Evolutionary conservation across 2,329 filamentous ascomycete species (phyloP).

Genomic region (Sarocladiaceae sp.): DNA sequence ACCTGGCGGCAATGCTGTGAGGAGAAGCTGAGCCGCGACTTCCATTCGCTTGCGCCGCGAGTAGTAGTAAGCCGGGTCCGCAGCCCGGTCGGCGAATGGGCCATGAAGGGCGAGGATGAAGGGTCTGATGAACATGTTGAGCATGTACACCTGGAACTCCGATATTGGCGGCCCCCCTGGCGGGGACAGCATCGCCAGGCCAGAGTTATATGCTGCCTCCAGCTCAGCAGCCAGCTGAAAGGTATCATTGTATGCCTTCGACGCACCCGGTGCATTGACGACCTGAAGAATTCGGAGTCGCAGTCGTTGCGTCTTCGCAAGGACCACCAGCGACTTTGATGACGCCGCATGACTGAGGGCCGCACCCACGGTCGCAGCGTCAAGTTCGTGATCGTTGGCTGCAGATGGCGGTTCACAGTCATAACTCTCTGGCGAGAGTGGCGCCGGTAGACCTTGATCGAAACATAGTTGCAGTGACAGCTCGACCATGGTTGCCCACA

Average conservation of each 20-base stretch:
- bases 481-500: constrained; percentile 44
- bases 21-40: constrained; percentile 8
- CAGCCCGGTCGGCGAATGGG: constrained; percentile 30
- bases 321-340: constrained; percentile 8
- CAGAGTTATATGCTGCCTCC: constrained; percentile 4
- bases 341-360: not conserved
- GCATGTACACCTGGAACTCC: constrained; percentile 12
- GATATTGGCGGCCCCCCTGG: constrained; percentile 1
- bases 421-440: constrained; percentile 34
- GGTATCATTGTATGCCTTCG: constrained; percentile 11
- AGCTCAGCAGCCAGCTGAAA: constrained; percentile 11
- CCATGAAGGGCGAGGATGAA: constrained; percentile 38
- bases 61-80: constrained; percentile 36
- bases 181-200: constrained; percentile 1
- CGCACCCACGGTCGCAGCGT: not conserved
- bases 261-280: constrained; percentile 11
- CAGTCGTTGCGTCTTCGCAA: constrained; percentile 14
- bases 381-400: constrained; percentile 9
- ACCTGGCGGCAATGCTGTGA: too few relatives aligned
- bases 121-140: constrained; percentile 13
- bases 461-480: constrained; percentile 37
- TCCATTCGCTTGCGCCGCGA: constrained; percentile 36
- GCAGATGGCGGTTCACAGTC: constrained; percentile 36
- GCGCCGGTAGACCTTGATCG: constrained; percentile 36
- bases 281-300: constrained; percentile 13